These are phyloP conservation scores for Candida insectalens DNA, from an alignment of 805 yeast species.

Conservation along the genomic window DNA sequence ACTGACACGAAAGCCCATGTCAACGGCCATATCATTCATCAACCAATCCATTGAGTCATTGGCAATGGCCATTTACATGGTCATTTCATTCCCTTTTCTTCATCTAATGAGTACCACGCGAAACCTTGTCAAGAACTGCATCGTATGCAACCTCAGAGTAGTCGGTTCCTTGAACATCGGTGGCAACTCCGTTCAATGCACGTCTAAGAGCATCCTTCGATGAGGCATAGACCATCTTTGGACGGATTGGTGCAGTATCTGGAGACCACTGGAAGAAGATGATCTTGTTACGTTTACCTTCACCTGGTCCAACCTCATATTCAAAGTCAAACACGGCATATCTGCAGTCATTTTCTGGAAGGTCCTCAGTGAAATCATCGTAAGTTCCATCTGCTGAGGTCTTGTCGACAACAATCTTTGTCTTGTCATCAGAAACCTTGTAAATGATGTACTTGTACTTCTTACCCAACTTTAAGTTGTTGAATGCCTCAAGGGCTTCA, in stretches of 20 bases:
- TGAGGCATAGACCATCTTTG: slow-evolving; percentile 98
- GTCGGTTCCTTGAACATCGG: slow-evolving; percentile 97
- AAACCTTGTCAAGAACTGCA: slow-evolving; percentile 80
- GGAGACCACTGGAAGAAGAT: slow-evolving; percentile 90
- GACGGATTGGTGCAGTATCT: slow-evolving; percentile 89
- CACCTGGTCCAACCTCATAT: slow-evolving; percentile 81
- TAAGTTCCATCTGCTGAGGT: slow-evolving; percentile 69
- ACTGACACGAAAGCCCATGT: too few relatives aligned
- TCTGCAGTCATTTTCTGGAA: slow-evolving; percentile 94
- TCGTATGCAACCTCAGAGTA: slow-evolving; percentile 95
- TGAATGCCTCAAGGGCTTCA: slow-evolving; percentile 88
- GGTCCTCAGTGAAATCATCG: slow-evolving; percentile 76
- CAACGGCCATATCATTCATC: too few relatives aligned
- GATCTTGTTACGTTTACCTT: slow-evolving; percentile 79
- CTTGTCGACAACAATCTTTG: slow-evolving; percentile 81
- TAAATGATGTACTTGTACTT: slow-evolving; percentile 77
- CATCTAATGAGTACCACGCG: slow-evolving; percentile 31
- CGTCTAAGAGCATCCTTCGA: slow-evolving; percentile 97
- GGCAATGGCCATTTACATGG: too few relatives aligned
- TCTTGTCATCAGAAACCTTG: slow-evolving; percentile 73
- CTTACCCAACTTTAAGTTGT: slow-evolving; percentile 91
- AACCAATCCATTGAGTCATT: too few relatives aligned
- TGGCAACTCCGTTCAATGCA: slow-evolving; percentile 87
- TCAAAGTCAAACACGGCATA: slow-evolving; percentile 97
- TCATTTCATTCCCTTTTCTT: too few relatives aligned